Evolutionary conservation across 2,329 filamentous ascomycete genomes (phyloP).

Genomic region (Penicillium sp.): DNA sequence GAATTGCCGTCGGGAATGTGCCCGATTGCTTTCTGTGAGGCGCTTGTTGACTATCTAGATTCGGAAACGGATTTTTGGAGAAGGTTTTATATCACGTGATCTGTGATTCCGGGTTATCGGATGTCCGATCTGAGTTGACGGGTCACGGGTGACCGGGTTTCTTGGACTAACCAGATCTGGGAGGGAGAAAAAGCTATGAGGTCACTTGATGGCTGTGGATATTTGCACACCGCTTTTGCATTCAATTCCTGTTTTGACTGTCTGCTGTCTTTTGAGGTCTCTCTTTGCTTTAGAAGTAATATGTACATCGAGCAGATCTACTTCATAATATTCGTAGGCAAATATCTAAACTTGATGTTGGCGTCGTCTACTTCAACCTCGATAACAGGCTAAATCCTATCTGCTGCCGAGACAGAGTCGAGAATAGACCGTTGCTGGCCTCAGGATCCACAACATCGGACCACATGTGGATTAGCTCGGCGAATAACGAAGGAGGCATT

Average conservation of each 20-base stretch:
- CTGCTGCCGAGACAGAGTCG: constrained; percentile 1
- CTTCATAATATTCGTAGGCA: too few relatives aligned
- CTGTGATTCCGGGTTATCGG: background rate
- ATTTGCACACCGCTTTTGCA: background rate
- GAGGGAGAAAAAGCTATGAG: background rate
- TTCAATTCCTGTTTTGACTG: background rate
- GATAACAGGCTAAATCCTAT: constrained; percentile 1
- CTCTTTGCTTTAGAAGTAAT: background rate
- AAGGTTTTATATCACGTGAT: constrained; percentile 9
- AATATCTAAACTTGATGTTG: background rate
- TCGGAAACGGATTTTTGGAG: constrained; percentile 9
- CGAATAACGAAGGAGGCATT: constrained; percentile 21
- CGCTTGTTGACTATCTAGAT: constrained; percentile 10
- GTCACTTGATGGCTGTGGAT: background rate
- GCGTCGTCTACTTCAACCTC: background rate
- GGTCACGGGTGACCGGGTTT: background rate
- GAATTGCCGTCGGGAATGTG: background rate
- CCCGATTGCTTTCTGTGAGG: background rate
- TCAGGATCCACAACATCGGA: constrained; percentile 19
- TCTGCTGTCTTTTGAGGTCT: too few relatives aligned
- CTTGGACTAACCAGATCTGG: background rate
- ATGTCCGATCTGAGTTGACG: constrained; percentile 3
- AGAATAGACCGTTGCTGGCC: constrained; percentile 14
- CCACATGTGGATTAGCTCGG: constrained; percentile 8
- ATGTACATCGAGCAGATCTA: background rate